Evolutionary conservation across 1,284 basidiomycete species (phyloP).

Genomic region (Sparassis latifolia): DNA sequence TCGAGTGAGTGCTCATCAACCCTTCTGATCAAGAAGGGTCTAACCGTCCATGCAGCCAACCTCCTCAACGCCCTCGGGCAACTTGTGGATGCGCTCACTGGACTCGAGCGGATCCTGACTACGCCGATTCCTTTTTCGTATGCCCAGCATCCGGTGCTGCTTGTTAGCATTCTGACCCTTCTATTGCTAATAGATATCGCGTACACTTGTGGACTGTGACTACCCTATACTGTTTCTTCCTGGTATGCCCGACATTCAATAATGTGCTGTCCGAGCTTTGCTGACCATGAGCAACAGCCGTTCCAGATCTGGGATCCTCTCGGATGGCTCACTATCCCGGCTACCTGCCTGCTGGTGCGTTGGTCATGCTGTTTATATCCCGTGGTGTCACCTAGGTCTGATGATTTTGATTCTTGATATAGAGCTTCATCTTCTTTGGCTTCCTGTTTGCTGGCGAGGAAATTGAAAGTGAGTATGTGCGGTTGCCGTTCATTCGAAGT

Average conservation of each 20-base stretch:
- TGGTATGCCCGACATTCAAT: conserved; percentile 31
- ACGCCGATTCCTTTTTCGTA: conserved; percentile 78
- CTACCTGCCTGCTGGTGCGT: conserved; percentile 36
- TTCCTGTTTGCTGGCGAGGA: conserved; percentile 66
- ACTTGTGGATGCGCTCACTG: conserved; percentile 63
- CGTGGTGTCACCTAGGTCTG: background rate
- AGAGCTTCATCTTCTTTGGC: conserved; percentile 61
- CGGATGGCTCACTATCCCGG: conserved; percentile 63
- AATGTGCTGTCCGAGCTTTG: background rate
- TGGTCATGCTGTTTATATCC: background rate
- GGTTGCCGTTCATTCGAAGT: background rate
- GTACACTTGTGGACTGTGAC: conserved; percentile 63
- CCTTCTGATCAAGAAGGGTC: background rate
- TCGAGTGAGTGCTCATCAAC: conserved; percentile 37
- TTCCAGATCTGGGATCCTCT: conserved; percentile 62
- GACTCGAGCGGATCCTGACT: conserved; percentile 70
- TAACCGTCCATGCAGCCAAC: conserved; percentile 33
- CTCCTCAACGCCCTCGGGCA: conserved; percentile 46
- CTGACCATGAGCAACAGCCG: conserved; percentile 35
- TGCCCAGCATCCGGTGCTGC: background rate
- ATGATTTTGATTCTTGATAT: background rate
- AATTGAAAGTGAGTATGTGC: conserved; percentile 51
- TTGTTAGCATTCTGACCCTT: background rate
- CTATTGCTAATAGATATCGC: conserved; percentile 40
- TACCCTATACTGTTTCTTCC: conserved; percentile 46